phyloP scores from a whole-genome alignment of 352 stramenopile species.

The Pythium phragmiticola region DNA sequence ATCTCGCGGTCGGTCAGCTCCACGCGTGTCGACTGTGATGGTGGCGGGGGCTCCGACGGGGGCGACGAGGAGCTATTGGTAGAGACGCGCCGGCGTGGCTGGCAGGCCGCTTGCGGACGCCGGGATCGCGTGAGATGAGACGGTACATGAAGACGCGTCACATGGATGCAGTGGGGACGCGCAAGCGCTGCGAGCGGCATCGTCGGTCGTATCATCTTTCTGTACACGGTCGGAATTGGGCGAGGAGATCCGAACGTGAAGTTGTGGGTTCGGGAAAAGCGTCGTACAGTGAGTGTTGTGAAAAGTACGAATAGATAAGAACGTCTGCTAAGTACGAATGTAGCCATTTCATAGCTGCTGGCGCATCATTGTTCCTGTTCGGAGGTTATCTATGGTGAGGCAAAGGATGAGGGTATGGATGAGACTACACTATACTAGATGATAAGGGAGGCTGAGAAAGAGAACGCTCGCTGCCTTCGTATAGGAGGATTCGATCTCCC shows the following conservation, averaged over 20 bases:
- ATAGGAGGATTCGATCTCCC: too few relatives aligned
- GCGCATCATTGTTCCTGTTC: too few relatives aligned
- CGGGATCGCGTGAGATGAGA: neutral
- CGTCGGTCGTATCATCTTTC: neutral
- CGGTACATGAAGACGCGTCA: neutral
- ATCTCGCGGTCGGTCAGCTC: slow-evolving; percentile 49
- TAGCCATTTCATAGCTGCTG: neutral
- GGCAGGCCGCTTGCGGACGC: neutral
- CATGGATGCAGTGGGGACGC: neutral
- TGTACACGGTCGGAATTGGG: neutral
- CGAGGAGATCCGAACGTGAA: slow-evolving; percentile 5
- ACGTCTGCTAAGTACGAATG: neutral
- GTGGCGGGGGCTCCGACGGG: neutral
- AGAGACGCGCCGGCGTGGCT: neutral
- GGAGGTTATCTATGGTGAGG: neutral
- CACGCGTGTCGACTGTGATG: neutral
- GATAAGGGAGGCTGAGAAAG: too few relatives aligned
- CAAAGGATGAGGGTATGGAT: neutral
- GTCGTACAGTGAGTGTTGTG: neutral
- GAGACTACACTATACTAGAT: neutral
- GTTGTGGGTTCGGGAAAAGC: neutral
- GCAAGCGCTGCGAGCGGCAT: slow-evolving; percentile 1
- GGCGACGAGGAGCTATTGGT: slow-evolving; percentile 1
- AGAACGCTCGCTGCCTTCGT: too few relatives aligned
- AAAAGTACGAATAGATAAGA: neutral